Evolutionary conservation across 805 yeast species (phyloP).

Genomic region (Metschnikowia sp.): DNA sequence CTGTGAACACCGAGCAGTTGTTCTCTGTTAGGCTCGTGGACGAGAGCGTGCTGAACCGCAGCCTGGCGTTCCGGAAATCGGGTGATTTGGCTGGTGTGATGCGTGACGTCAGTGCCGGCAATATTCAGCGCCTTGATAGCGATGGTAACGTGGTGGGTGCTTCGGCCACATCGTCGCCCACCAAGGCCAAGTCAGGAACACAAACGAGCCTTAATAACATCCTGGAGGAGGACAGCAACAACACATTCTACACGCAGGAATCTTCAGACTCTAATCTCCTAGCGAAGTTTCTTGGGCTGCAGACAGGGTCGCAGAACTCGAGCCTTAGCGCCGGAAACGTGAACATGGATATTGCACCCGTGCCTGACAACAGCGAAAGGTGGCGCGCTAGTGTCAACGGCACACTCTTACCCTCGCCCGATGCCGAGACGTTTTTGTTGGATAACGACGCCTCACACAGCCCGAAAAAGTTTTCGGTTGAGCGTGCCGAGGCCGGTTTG

Average conservation of each 20-base stretch:
- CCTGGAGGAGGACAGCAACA: conserved; percentile 14
- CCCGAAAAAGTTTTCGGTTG: neutral
- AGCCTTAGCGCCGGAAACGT: conserved; percentile 13
- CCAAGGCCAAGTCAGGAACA: conserved; percentile 14
- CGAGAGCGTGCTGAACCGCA: conserved; percentile 36
- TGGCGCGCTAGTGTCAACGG: conserved; percentile 20
- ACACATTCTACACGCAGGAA: conserved; percentile 11
- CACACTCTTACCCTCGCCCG: conserved; percentile 10
- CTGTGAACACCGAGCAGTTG: conserved; percentile 82
- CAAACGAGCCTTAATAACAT: conserved; percentile 12
- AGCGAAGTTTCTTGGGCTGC: conserved; percentile 16
- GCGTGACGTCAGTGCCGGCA: conserved; percentile 28
- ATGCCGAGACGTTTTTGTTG: conserved; percentile 11
- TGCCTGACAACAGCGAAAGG: conserved; percentile 16
- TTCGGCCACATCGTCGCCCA: conserved; percentile 1
- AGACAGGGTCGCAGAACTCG: conserved; percentile 2
- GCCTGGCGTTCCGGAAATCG: conserved; percentile 20
- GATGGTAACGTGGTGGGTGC: conserved; percentile 40
- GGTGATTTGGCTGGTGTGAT: conserved; percentile 1
- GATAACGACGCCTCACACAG: neutral
- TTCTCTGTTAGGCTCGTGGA: conserved; percentile 76
- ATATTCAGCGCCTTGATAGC: conserved; percentile 43
- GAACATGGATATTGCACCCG: conserved; percentile 20
- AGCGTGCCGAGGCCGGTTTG: neutral
- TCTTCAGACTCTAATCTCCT: conserved; percentile 16